Evolutionary conservation across 106 monocot genomes (phyloP).

Genomic region (Dioscorea zingiberensis): DNA sequence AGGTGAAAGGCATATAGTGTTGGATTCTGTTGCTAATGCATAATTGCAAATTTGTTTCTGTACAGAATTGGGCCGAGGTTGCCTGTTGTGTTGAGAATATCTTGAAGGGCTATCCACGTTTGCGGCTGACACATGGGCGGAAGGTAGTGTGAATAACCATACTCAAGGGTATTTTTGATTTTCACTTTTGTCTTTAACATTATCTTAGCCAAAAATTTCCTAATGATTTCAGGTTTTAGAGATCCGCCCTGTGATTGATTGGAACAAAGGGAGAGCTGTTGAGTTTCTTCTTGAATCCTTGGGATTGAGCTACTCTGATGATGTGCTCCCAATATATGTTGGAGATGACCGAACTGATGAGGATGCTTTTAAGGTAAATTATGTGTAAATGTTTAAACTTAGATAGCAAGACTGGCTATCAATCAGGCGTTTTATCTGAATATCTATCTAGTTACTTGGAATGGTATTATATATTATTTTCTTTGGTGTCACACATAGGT

Average conservation of each 20-base stretch:
- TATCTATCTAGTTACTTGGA: neutral
- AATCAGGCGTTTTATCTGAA: no score
- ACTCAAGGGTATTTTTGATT: neutral
- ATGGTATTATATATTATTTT: neutral
- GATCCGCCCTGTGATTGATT: slow-evolving; percentile 41
- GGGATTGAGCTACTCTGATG: slow-evolving; percentile 13
- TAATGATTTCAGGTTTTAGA: slow-evolving; percentile 35
- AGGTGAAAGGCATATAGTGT: no score
- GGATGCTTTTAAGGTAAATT: slow-evolving; percentile 37
- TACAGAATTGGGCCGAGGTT: slow-evolving; percentile 30
- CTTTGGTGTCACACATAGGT: neutral
- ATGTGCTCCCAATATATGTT: slow-evolving; percentile 33
- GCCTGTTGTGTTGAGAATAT: slow-evolving; percentile 20
- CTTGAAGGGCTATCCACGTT: slow-evolving; percentile 27
- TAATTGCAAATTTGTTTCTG: neutral
- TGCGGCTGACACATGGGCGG: slow-evolving; percentile 33
- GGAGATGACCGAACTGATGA: slow-evolving; percentile 44
- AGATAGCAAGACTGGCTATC: neutral
- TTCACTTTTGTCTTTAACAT: neutral
- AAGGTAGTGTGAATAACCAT: slow-evolving; percentile 7
- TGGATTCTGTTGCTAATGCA: neutral
- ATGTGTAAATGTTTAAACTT: neutral
- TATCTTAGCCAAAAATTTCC: neutral
- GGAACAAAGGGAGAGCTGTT: slow-evolving; percentile 45
- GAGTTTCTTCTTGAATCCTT: slow-evolving; percentile 39